A percentile compares a stretch with the other conserved stretches of the same genome.
Evolutionary conservation across 345 rosid species (phyloP).

Genomic region (Moricandia moricandioides): DNA sequence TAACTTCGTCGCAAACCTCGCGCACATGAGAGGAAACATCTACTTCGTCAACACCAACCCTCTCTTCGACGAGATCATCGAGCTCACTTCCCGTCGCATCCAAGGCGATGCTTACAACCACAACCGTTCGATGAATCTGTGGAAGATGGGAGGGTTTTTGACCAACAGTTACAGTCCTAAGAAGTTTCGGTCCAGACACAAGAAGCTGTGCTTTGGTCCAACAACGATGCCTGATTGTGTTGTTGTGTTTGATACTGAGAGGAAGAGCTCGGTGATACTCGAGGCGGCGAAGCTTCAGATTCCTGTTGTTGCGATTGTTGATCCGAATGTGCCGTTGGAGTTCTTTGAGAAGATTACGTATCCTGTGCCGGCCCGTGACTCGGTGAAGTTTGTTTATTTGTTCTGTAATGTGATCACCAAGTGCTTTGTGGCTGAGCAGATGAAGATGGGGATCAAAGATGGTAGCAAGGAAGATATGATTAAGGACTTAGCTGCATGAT

Average conservation of each 20-base stretch:
- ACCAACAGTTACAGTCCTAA: constrained; percentile 91
- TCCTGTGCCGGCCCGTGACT: constrained; percentile 90
- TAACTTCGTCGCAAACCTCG: constrained; percentile 67
- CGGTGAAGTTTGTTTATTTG: constrained; percentile 90
- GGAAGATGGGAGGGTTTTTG: constrained; percentile 80
- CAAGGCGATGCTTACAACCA: constrained; percentile 55
- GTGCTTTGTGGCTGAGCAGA: constrained; percentile 73
- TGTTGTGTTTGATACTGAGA: constrained; percentile 81
- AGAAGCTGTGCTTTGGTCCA: constrained; percentile 84
- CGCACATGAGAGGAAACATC: constrained; percentile 59
- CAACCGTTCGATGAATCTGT: constrained; percentile 51
- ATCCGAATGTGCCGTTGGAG: constrained; percentile 82
- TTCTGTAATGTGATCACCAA: constrained; percentile 92
- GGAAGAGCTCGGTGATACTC: constrained; percentile 72
- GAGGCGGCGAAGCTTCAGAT: constrained; percentile 83
- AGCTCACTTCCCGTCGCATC: constrained; percentile 72
- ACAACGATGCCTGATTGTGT: constrained; percentile 88
- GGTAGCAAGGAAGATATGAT: constrained; percentile 6
- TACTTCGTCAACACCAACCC: constrained; percentile 93
- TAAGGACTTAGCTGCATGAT: constrained; percentile 27
- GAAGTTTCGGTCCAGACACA: constrained; percentile 84
- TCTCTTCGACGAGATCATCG: constrained; percentile 77
- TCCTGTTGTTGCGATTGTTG: constrained; percentile 87
- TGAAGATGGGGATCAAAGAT: constrained; percentile 42
- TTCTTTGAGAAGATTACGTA: constrained; percentile 67